Conservation (phyloP, 768 basidiomycete species). For the Strobilomyces confusus region DNA sequence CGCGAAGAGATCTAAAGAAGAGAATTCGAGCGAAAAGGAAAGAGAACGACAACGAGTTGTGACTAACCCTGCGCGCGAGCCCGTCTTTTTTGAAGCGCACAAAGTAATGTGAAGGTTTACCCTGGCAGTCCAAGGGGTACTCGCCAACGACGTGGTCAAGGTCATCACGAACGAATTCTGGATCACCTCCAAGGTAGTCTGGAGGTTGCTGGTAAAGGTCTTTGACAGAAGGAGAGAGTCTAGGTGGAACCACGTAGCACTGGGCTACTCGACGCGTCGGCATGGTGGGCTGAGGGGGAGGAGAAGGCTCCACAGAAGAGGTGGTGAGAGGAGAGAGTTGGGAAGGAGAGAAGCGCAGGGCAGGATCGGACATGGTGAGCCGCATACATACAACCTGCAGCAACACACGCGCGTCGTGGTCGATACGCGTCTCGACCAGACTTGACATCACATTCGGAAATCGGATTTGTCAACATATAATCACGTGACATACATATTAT, state of each 20-base stretch:
- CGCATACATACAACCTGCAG: background rate
- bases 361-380: constrained; percentile 20
- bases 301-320: constrained; percentile 11
- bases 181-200: constrained; percentile 33
- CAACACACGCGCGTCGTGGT: constrained; percentile 7
- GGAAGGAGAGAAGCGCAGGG: constrained; percentile 15
- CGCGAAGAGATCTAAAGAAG: constrained; percentile 40
- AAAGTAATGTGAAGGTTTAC: constrained; percentile 50
- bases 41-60: background rate
- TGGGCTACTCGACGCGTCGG: constrained; percentile 8
- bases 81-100: constrained; percentile 51
- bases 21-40: background rate
- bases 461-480: constrained; percentile 12
- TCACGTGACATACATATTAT: background rate
- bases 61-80: constrained; percentile 53
- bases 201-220: constrained; percentile 38
- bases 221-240: constrained; percentile 36
- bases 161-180: constrained; percentile 28
- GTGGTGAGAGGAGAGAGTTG: constrained; percentile 12
- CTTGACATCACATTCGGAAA: background rate
- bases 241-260: constrained; percentile 38
- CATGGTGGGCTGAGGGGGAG: background rate
- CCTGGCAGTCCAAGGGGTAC: constrained; percentile 31
- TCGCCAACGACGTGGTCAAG: constrained; percentile 58
- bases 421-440: constrained; percentile 3